Evolutionary conservation across 768 basidiomycete species (phyloP), one percentile per base, ranked within the genome.

Genomic region (Kwoniella botswanensis): DNA sequence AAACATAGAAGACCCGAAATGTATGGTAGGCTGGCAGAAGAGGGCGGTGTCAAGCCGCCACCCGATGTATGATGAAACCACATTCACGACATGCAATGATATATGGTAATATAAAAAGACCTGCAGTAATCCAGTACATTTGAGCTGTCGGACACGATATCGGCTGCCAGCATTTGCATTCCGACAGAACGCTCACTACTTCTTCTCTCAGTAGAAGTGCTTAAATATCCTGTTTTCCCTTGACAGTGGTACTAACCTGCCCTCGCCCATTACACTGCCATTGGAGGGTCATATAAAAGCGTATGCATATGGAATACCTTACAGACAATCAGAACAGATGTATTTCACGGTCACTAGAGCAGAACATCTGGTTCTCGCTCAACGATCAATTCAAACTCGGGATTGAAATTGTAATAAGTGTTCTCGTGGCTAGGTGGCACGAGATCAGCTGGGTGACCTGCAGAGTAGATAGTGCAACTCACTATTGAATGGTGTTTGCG

Each of bases 1-100:
- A 79, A 77, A 71, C 81, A 82, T 65, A 63, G 82, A 17, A 55
- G 82, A 24, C 67, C 73, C 15, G 82, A 83, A 74, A 75, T 75
- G 63, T 83, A 83, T 59, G 78, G 75, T 1, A 66, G 71, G 15
- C 67, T 83, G 35, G 70, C 71, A 17, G 65, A 73, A 35, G 67
- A 67, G 18, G 73, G 74, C 15, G 82, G 80, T n/a, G 82, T 82
- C 1, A 63, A 74, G 22, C 72, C 72, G 21, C 82, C 82, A 18
- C 62, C 72, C 9, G 71, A 76, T 53, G 50, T 57, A n/a, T 73
- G 50, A 67, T 17, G 46, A 1, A 15, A 50, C 17, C 18, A 6
- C 13, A 18, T 57, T 18, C 21, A 18, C 17, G 12, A 22, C 56
- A 50, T 50, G 46, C 46, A 50, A 17, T 50, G 6, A 35, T 35